Base-by-base conservation (phyloP, 2,329 filamentous ascomycete species). In the Aspergillus pseudoterreus region DNA sequence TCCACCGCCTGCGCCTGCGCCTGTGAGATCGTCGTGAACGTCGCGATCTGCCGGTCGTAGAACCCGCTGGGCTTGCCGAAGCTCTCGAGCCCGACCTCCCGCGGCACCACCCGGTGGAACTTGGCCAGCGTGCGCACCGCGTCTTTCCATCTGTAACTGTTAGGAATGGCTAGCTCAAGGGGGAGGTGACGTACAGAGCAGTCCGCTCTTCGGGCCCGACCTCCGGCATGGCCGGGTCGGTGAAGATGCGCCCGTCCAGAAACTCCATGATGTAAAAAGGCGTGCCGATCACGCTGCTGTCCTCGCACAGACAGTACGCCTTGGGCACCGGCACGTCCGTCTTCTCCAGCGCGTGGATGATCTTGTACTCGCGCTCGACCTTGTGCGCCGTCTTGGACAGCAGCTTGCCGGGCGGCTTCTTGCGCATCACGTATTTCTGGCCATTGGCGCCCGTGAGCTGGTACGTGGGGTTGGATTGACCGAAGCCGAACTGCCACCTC, bases 231-330 rank as follows among this genome's bases (percentile, higher is more conserved):
- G 86, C 78, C 41, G 91, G 87, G 71, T 97, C 90, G 65, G 92
- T 89, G 66, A 97, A 90, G 73, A 96, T 95, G 64, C 94, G 86
- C 17, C 94, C 94, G 66, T 95, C 88, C 55, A 97, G 79, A 69
- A 94, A 97, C 69, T 90, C 86, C 94, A 99, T 97, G 66, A 97
- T 86, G 75, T 99, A 97, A 72, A 97, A 99, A 5, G 91, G 83
- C 6, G 92, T 97, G 50, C 92, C 94, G 57, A 97, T 79, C 35
- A 97, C 79, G 51, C 72, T 75, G 38, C 79, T 76, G 73, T 97
- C 92, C 71, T 95, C 87, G 74, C 94, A 99, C 15, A 97, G 81
- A 64, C 86, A 87, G 70, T 90, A 87, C 10, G 90, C 83, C 69
- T 82, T 86, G 4, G 94, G 94, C 0, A 96, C 90, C 0, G 92